phyloP scores from a whole-genome alignment of 2,329 filamentous ascomycete genomes.

The Exserohilum turcica region DNA sequence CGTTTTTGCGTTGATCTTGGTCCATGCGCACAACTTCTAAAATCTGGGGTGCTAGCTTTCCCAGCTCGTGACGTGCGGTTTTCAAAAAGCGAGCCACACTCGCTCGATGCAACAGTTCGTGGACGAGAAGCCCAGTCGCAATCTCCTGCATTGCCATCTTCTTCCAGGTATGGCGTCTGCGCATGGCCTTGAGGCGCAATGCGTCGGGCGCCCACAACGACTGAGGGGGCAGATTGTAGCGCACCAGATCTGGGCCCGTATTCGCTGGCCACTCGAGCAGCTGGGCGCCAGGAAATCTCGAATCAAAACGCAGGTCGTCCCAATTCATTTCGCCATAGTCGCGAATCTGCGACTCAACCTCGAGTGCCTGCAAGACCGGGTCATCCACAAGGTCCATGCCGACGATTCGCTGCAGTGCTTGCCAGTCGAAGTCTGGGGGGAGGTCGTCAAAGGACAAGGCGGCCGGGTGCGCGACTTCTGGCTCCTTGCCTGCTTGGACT shows the following conservation, averaged over 20 bases:
- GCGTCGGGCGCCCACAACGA: constrained; percentile 51
- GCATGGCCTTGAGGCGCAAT: constrained; percentile 37
- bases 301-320: constrained; percentile 39
- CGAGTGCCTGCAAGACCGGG: constrained; percentile 18
- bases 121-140: constrained; percentile 48
- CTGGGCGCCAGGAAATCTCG: constrained; percentile 31
- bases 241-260: constrained; percentile 43
- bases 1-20: not conserved
- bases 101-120: constrained; percentile 39
- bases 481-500: not conserved
- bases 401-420: constrained; percentile 16
- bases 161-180: constrained; percentile 47
- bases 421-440: constrained; percentile 31
- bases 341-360: constrained; percentile 19
- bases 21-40: constrained; percentile 15
- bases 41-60: constrained; percentile 29
- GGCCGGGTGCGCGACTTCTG: not conserved
- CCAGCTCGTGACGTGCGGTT: constrained; percentile 6
- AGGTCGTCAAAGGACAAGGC: constrained; percentile 19
- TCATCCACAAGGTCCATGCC: constrained; percentile 38
- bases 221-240: constrained; percentile 50
- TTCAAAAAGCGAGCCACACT: constrained; percentile 8
- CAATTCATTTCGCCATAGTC: constrained; percentile 26
- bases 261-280: constrained; percentile 48
- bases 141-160: constrained; percentile 52